A percentile compares a stretch with the other conserved stretches of the same genome.
These are phyloP conservation scores for Coniochaeta sp. DNA, from an alignment of 2,329 filamentous ascomycete genomes.

Conservation along the genomic window DNA sequence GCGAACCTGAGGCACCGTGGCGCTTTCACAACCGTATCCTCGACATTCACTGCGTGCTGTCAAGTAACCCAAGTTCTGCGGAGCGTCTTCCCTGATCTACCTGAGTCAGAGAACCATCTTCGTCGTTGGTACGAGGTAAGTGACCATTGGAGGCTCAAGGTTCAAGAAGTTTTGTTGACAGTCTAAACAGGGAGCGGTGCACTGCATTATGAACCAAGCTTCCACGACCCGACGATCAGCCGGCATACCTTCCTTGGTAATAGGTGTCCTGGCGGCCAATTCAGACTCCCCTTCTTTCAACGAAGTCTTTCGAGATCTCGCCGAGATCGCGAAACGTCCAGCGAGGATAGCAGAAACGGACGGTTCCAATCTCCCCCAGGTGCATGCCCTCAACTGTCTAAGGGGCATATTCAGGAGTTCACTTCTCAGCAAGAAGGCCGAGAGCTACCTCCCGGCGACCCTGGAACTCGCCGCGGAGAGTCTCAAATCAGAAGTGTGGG, in stretches of 20 bases:
- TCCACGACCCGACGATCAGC: slow-evolving; percentile 87
- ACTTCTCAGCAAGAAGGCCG: slow-evolving; percentile 62
- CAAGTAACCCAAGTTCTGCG: slow-evolving; percentile 44
- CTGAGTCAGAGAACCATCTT: slow-evolving; percentile 40
- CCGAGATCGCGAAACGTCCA: slow-evolving; percentile 47
- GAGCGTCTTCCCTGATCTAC: slow-evolving; percentile 20
- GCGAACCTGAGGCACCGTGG: slow-evolving; percentile 80
- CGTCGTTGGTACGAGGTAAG: slow-evolving; percentile 62
- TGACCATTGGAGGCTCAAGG: background rate
- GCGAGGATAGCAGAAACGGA: slow-evolving; percentile 49
- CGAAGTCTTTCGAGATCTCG: slow-evolving; percentile 55
- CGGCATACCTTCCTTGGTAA: slow-evolving; percentile 80
- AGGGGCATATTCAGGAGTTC: slow-evolving; percentile 88
- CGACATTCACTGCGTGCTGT: slow-evolving; percentile 79
- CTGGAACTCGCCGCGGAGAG: slow-evolving; percentile 74
- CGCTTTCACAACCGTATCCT: slow-evolving; percentile 86
- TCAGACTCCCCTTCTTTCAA: slow-evolving; percentile 52
- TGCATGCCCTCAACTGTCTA: slow-evolving; percentile 89
- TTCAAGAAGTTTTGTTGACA: background rate
- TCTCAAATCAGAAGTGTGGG: slow-evolving; percentile 69
- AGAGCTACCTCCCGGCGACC: slow-evolving; percentile 64
- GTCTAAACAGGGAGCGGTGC: slow-evolving; percentile 48
- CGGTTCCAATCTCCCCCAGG: slow-evolving; percentile 69
- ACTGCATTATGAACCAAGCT: slow-evolving; percentile 65
- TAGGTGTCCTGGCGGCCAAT: slow-evolving; percentile 68